Base-by-base conservation (phyloP, 805 yeast species). In the Starmerella geochares region DNA sequence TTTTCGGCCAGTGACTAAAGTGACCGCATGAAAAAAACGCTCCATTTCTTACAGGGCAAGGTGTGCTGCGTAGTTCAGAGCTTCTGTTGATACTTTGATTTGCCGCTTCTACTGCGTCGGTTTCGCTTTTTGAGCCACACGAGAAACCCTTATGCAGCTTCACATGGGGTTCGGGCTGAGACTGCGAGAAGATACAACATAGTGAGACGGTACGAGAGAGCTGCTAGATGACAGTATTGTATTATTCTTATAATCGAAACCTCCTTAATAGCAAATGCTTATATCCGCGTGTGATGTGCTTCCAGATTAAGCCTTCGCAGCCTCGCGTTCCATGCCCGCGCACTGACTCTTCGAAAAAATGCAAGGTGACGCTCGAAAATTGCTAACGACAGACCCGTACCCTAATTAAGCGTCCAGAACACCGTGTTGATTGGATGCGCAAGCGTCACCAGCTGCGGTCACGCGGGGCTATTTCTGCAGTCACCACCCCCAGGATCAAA, bases 121-220 rank as follows among this genome's bases (percentile, higher is more conserved):
- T 23, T 24, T 16, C 29, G 19, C 20, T n/a, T 38, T 38, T 24
- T 24, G 29, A 38, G 42, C 42, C 42, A 38, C 42, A 38, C 42
- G 29, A 38, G 42, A 24, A 38, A 38, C 42, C 42, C 42, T 38
- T 14, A 24, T 38, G 42, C 42, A 38, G 13, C 3, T n/a, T n/a
- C 17, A 16, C 8, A n/a, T n/a, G n/a, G n/a, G n/a, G n/a, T n/a
- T n/a, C n/a, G n/a, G n/a, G n/a, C n/a, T n/a, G n/a, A n/a, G n/a
- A n/a, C n/a, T n/a, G n/a, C n/a, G n/a, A n/a, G n/a, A n/a, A n/a
- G n/a, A n/a, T n/a, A n/a, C n/a, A n/a, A n/a, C n/a, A n/a, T n/a
- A n/a, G n/a, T n/a, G n/a, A n/a, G n/a, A n/a, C n/a, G n/a, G n/a
- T n/a, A n/a, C n/a, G n/a, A n/a, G n/a, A n/a, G n/a, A n/a, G n/a